Conservation (phyloP, 2,329 filamentous ascomycete species). For the Fusarium albosuccineum region DNA sequence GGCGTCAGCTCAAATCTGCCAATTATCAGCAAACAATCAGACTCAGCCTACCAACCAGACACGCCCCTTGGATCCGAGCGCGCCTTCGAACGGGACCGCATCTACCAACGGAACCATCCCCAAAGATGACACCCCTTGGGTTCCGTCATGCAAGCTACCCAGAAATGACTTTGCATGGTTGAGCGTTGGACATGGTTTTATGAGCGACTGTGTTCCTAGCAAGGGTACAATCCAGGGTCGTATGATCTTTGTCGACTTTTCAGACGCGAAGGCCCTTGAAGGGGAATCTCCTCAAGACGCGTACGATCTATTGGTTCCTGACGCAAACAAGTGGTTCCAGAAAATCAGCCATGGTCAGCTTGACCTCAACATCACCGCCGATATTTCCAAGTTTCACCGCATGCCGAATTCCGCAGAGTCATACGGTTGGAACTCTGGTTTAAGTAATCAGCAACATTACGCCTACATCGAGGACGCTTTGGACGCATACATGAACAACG, state of each 20-base stretch:
- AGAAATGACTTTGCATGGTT: not conserved
- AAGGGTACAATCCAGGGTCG: conserved; percentile 48
- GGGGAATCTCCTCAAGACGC: conserved; percentile 43
- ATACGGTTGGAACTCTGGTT: conserved; percentile 34
- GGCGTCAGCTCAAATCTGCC: conserved; percentile 2
- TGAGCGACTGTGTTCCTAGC: conserved; percentile 48
- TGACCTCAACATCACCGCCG: conserved; percentile 38
- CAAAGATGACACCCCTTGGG: conserved; percentile 10
- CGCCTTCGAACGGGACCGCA: conserved; percentile 5
- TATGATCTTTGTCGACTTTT: conserved; percentile 56
- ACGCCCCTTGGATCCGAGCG: not conserved
- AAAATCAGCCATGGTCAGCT: conserved; percentile 45
- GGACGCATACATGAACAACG: conserved; percentile 19
- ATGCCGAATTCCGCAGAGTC: conserved; percentile 45
- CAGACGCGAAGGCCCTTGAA: conserved; percentile 40
- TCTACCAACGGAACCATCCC: conserved; percentile 12
- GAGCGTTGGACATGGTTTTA: conserved; percentile 5
- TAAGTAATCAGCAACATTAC: conserved; percentile 14
- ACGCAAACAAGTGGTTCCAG: conserved; percentile 37
- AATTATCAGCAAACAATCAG: conserved; percentile 5
- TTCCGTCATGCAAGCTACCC: conserved; percentile 4
- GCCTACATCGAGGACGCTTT: conserved; percentile 36
- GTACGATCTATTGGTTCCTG: conserved; percentile 26
- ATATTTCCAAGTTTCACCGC: conserved; percentile 42
- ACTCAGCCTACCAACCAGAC: conserved; percentile 12